Conservation (phyloP, 805 yeast species). For the Sugiyamaella americana region DNA sequence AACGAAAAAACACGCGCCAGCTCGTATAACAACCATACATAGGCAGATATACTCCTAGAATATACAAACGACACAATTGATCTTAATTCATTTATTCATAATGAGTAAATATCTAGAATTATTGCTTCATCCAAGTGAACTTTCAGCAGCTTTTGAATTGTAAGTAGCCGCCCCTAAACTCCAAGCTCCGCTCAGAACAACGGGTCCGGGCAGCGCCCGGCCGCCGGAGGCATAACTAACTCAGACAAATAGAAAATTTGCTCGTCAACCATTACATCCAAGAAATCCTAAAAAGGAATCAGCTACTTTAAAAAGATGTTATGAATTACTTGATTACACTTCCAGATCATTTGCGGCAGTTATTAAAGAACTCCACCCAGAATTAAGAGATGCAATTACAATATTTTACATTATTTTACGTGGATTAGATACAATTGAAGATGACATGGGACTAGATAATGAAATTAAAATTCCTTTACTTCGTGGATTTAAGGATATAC, state of each 20-base stretch:
- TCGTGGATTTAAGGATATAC: slow-evolving; percentile 57
- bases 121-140: slow-evolving; percentile 63
- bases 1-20: too few relatives aligned
- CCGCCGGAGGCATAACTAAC: too few relatives aligned
- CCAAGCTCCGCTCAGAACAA: too few relatives aligned
- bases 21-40: too few relatives aligned
- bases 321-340: slow-evolving; percentile 56
- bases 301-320: slow-evolving; percentile 55
- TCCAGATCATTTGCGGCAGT: slow-evolving; percentile 95
- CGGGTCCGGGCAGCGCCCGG: too few relatives aligned
- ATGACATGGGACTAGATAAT: slow-evolving; percentile 82
- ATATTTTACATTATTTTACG: slow-evolving; percentile 79
- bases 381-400: slow-evolving; percentile 68
- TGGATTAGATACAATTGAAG: slow-evolving; percentile 93
- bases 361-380: slow-evolving; percentile 85
- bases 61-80: too few relatives aligned
- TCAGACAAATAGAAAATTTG: slow-evolving; percentile 35
- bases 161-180: slow-evolving; percentile 26
- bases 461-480: slow-evolving; percentile 67
- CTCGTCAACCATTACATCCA: slow-evolving; percentile 51
- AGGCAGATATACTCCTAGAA: too few relatives aligned
- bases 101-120: slow-evolving; percentile 62
- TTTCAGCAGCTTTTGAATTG: slow-evolving; percentile 61
- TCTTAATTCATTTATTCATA: background rate
- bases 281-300: slow-evolving; percentile 38